Evolutionary conservation across 768 basidiomycete species (phyloP).

Genomic region (Sporobolomyces phaffii): DNA sequence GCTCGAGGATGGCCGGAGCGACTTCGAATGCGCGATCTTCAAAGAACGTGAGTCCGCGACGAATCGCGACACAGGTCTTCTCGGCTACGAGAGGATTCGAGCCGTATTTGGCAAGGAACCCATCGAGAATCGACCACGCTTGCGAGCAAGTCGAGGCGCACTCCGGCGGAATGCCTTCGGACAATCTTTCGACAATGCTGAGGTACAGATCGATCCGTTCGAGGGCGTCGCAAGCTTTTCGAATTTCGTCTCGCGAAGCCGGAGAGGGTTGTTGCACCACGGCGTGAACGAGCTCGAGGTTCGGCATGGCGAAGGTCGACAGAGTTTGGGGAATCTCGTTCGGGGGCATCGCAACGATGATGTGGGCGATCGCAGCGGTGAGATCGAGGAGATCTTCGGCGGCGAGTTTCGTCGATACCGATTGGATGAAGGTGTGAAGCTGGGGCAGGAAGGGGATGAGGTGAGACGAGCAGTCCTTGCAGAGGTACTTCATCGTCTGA

Average conservation of each 20-base stretch:
- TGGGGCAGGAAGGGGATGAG: slow-evolving; percentile 86
- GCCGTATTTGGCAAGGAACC: slow-evolving; percentile 71
- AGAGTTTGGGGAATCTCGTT: slow-evolving; percentile 78
- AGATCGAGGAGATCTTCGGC: slow-evolving; percentile 87
- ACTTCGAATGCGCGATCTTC: slow-evolving; percentile 56
- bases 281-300: slow-evolving; percentile 68
- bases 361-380: slow-evolving; percentile 90
- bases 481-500: slow-evolving; percentile 91
- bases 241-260: slow-evolving; percentile 65
- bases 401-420: slow-evolving; percentile 67
- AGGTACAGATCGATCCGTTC: slow-evolving; percentile 94
- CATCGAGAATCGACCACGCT: slow-evolving; percentile 76
- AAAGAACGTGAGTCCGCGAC: slow-evolving; percentile 78
- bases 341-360: slow-evolving; percentile 91
- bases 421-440: slow-evolving; percentile 76
- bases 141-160: slow-evolving; percentile 74
- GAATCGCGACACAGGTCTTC: slow-evolving; percentile 71
- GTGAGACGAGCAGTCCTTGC: slow-evolving; percentile 87
- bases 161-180: slow-evolving; percentile 69
- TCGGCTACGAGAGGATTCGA: slow-evolving; percentile 70
- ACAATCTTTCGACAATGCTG: slow-evolving; percentile 62
- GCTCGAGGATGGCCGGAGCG: slow-evolving; percentile 62
- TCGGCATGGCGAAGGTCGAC: slow-evolving; percentile 76
- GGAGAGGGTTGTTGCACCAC: slow-evolving; percentile 52
- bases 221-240: slow-evolving; percentile 60